Base-by-base conservation (phyloP, 768 basidiomycete species). In the Boletus rubescentipes region DNA sequence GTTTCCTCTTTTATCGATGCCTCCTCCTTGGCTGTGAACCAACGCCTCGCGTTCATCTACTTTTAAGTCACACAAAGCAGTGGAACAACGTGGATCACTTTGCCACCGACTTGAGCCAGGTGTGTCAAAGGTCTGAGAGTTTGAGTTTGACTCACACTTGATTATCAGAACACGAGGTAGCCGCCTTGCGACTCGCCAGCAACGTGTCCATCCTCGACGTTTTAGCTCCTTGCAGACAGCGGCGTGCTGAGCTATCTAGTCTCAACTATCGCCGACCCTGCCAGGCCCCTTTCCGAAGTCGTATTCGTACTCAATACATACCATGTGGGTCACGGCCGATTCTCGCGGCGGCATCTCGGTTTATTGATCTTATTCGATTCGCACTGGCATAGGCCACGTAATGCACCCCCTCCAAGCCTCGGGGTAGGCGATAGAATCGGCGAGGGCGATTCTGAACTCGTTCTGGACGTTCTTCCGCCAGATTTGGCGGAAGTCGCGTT, bases 401-500 rank as follows among this genome's bases (percentile, higher is more conserved):
- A 55, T n/a, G 51, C 40, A 30, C 35, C 48, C 48, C 58, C 67
- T 29, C 64, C 68, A 32, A 62, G 54, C 44, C 61, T 71, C 38
- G 72, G 71, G 32, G 60, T 62, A n/a, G 72, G 71, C 16, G 74
- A 79, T 52, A 53, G 41, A 30, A 73, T 89, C 16, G 89, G 86
- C 11, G 81, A 85, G 35, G 89, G 89, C 0, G 89, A 91, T 61
- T 83, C 82, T 1, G 77, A 72, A 51, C 75, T 91, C n/a, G 71
- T 84, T 8, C 70, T 75, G 6, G 73, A 84, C 57, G 54, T 91
- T 46, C 75, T 90, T 12, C 82, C 86, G 0, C 61, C 71, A 0
- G 81, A 82, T 5, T 66, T 89, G 31, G 83, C 79, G 3, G 75
- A 75, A 8, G 66, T 63, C 16, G 85, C 81, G 0, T 90, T 90